These are phyloP conservation scores for Medicago arabica DNA, from an alignment of 306 rosid species.

Conservation along the genomic window DNA sequence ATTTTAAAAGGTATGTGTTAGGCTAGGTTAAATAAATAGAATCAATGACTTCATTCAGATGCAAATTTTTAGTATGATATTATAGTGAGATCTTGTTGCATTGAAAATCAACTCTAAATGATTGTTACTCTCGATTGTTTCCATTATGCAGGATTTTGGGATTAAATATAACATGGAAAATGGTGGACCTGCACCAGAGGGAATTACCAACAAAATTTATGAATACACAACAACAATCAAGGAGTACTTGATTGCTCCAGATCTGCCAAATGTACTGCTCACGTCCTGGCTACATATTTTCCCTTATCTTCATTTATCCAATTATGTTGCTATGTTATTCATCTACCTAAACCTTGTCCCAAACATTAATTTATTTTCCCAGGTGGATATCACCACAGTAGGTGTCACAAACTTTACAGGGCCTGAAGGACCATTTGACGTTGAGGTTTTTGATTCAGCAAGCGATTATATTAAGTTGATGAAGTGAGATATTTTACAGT, in stretches of 20 bases:
- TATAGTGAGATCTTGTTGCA: constrained; percentile 10
- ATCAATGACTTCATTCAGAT: constrained; percentile 1
- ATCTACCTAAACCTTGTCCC: constrained; percentile 36
- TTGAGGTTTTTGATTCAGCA: constrained; percentile 97
- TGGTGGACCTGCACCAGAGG: constrained; percentile 99
- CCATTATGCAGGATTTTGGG: constrained; percentile 89
- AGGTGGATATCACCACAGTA: constrained; percentile 76
- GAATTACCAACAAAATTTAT: constrained; percentile 84
- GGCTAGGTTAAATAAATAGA: constrained; percentile 22
- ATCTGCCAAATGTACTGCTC: constrained; percentile 78
- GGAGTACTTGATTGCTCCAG: constrained; percentile 81
- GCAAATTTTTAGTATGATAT: background rate
- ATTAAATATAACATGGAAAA: constrained; percentile 98
- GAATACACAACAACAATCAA: constrained; percentile 81
- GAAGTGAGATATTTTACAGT: constrained; percentile 68
- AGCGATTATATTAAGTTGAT: constrained; percentile 84
- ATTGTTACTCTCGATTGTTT: constrained; percentile 34
- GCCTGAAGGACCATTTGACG: constrained; percentile 95
- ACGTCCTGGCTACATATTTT: constrained; percentile 35
- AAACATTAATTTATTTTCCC: constrained; percentile 38
- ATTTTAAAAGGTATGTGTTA: constrained; percentile 29
- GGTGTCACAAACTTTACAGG: constrained; percentile 80
- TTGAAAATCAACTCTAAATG: constrained; percentile 27
- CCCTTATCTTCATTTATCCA: constrained; percentile 5
- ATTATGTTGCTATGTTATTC: background rate